These are phyloP conservation scores for Penicillium verrucosum DNA, from an alignment of 2,329 filamentous ascomycete genomes.

Conservation along the genomic window DNA sequence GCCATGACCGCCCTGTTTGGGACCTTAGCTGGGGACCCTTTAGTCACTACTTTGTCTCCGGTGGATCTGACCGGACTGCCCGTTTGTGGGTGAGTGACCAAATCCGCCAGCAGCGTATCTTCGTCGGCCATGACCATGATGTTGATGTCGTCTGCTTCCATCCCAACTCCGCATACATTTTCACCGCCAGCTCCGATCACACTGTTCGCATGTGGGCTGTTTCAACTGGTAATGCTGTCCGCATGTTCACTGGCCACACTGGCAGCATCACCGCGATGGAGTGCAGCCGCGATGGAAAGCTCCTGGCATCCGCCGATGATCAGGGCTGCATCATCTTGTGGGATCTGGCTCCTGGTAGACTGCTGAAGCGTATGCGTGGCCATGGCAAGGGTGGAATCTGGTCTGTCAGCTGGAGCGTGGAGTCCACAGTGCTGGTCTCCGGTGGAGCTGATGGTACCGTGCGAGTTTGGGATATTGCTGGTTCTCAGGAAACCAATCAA, in stretches of 20 bases:
- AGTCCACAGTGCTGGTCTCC: constrained; percentile 85
- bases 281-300: constrained; percentile 82
- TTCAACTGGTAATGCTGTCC: constrained; percentile 79
- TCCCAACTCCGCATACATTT: constrained; percentile 88
- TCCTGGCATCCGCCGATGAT: constrained; percentile 86
- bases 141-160: constrained; percentile 94
- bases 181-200: constrained; percentile 89
- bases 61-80: constrained; percentile 83
- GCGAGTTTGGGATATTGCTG: constrained; percentile 84
- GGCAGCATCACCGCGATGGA: constrained; percentile 82
- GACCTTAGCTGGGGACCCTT: constrained; percentile 86
- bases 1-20: constrained; percentile 85
- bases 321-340: constrained; percentile 89
- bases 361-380: constrained; percentile 88
- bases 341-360: constrained; percentile 82
- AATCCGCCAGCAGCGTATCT: constrained; percentile 79
- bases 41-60: constrained; percentile 90
- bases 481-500: constrained; percentile 60
- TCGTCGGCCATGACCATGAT: constrained; percentile 88
- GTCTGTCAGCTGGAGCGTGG: constrained; percentile 88
- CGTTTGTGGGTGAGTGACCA: constrained; percentile 92
- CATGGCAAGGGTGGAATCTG: constrained; percentile 92
- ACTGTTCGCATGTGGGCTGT: constrained; percentile 97
- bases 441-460: constrained; percentile 91
- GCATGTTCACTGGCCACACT: constrained; percentile 87